These are phyloP conservation scores for Santalum album DNA, from an alignment of 164 flowering plant species.

Conservation along the genomic window DNA sequence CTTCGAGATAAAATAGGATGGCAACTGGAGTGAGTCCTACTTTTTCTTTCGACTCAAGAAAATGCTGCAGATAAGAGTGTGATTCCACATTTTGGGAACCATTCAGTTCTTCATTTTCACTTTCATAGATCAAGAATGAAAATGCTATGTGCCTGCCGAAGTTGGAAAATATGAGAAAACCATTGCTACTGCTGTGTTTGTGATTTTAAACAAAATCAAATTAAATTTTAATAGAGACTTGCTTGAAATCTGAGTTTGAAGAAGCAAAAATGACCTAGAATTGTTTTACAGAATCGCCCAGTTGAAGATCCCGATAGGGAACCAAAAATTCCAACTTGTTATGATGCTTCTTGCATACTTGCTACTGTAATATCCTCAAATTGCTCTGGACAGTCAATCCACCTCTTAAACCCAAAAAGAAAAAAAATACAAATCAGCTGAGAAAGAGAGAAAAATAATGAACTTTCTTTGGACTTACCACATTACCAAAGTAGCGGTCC, in stretches of 20 bases:
- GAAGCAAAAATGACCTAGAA: slow-evolving; percentile 85
- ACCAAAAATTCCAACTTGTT: slow-evolving; percentile 70
- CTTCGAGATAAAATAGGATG: slow-evolving; percentile 50
- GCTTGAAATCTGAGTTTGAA: slow-evolving; percentile 87
- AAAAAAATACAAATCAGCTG: background rate
- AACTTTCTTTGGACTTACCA: too few relatives aligned
- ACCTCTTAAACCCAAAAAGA: slow-evolving; percentile 51
- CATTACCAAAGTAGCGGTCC: too few relatives aligned
- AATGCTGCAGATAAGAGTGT: slow-evolving; percentile 73
- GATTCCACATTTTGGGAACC: slow-evolving; percentile 58
- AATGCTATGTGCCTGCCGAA: slow-evolving; percentile 75
- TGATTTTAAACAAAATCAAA: too few relatives aligned
- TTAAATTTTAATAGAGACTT: background rate
- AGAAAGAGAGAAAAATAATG: background rate
- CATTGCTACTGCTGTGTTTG: background rate
- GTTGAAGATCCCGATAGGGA: slow-evolving; percentile 98
- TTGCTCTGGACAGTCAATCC: slow-evolving; percentile 89
- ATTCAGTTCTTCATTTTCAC: slow-evolving; percentile 75
- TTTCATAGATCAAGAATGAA: slow-evolving; percentile 71
- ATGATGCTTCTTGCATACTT: slow-evolving; percentile 69
- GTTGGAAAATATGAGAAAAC: slow-evolving; percentile 2
- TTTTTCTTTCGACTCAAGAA: slow-evolving; percentile 38
- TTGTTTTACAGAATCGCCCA: slow-evolving; percentile 88
- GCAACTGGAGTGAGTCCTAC: slow-evolving; percentile 92
- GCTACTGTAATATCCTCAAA: slow-evolving; percentile 77